These are phyloP conservation scores for Mortierella sp. DNA, from an alignment of 371 early-diverging fungal species.

Conservation along the genomic window DNA sequence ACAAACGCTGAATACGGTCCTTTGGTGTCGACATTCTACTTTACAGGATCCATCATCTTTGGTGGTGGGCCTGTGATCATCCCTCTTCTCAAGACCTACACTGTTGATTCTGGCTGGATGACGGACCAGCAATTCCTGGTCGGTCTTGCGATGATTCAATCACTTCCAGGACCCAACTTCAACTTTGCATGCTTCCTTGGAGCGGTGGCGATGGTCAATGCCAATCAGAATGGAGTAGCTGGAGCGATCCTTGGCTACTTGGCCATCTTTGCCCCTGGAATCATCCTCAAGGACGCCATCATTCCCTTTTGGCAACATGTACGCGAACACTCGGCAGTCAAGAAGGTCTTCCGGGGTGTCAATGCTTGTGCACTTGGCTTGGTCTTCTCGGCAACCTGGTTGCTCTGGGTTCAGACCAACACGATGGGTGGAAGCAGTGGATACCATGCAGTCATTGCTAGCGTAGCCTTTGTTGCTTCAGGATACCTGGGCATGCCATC, in stretches of 20 bases:
- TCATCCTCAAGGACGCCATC: conserved; percentile 63
- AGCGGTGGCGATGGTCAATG: conserved; percentile 58
- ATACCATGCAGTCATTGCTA: conserved; percentile 57
- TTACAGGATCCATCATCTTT: conserved; percentile 72
- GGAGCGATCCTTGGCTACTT: conserved; percentile 63
- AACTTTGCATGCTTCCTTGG: conserved; percentile 72
- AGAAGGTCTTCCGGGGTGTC: conserved; percentile 62
- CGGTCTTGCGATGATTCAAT: conserved; percentile 70
- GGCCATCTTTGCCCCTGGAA: conserved; percentile 68
- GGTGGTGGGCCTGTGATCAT: conserved; percentile 75
- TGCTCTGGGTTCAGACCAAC: conserved; percentile 43
- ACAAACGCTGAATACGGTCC: conserved; percentile 27
- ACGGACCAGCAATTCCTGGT: conserved; percentile 64
- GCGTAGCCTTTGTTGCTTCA: conserved; percentile 55
- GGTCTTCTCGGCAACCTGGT: conserved; percentile 65
- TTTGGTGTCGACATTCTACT: conserved; percentile 62
- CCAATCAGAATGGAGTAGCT: conserved; percentile 29
- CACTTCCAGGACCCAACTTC: conserved; percentile 72
- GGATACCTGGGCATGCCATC: conserved; percentile 52
- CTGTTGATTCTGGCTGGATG: conserved; percentile 64
- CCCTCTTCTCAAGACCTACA: conserved; percentile 64
- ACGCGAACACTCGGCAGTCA: conserved; percentile 50
- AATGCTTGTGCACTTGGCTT: conserved; percentile 70
- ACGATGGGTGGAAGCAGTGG: conserved; percentile 25
- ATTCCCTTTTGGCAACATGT: conserved; percentile 67